Evolutionary conservation across 2,329 filamentous ascomycete species (phyloP).

Genomic region (Zymoseptoria pseudotritici): DNA sequence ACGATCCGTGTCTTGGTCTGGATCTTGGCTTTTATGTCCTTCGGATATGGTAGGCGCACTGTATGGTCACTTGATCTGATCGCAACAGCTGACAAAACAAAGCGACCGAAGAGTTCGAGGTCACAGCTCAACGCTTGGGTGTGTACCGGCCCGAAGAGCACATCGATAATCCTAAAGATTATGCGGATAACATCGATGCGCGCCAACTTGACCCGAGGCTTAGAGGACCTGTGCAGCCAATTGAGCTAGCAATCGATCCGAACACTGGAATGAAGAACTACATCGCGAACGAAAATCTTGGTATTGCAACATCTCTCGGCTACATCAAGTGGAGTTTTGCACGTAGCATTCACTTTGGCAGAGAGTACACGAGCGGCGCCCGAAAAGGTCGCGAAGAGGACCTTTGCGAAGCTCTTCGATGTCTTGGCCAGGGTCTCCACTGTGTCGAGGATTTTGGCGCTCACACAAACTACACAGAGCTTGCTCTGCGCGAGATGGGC

Average conservation of each 20-base stretch:
- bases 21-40: constrained; percentile 82
- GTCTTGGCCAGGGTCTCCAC: constrained; percentile 47
- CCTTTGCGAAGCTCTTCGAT: constrained; percentile 42
- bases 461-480: constrained; percentile 49
- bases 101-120: constrained; percentile 76
- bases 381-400: constrained; percentile 39
- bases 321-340: constrained; percentile 44
- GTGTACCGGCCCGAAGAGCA: constrained; percentile 78
- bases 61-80: too few species aligned
- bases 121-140: constrained; percentile 69
- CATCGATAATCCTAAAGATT: constrained; percentile 73
- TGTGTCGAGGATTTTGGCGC: constrained; percentile 50
- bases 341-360: constrained; percentile 42
- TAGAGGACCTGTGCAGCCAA: constrained; percentile 55
- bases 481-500: constrained; percentile 46
- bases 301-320: constrained; percentile 83
- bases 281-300: constrained; percentile 81
- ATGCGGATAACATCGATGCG: constrained; percentile 82
- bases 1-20: constrained; percentile 85
- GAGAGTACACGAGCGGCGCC: constrained; percentile 39
- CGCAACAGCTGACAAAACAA: too few species aligned
- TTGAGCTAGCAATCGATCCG: constrained; percentile 40
- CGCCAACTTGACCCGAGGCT: constrained; percentile 73
- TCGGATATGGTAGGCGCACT: constrained; percentile 50
- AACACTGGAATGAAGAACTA: constrained; percentile 97